Evolutionary conservation across 768 basidiomycete species (phyloP), one percentile per base, ranked within the genome.

Genomic region (Rhizopogon vesiculosus): DNA sequence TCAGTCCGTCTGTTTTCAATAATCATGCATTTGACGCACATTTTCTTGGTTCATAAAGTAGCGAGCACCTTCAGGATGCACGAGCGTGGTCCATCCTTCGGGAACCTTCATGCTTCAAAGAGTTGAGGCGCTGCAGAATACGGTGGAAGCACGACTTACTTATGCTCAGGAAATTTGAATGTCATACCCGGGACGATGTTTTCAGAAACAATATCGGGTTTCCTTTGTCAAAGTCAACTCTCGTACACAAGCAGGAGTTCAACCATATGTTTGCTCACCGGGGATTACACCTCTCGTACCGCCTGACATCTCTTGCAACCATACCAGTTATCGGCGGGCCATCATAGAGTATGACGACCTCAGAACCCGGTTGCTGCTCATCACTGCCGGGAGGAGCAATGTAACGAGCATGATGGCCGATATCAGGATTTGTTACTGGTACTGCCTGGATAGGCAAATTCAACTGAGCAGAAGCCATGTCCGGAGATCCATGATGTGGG

Each of bases 61-160:
- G 16, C 78, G 73, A 15, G n/a, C n/a, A n/a, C 86, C 86, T 66
- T 87, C 85, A 0, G 85, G 84, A 59, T 87, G 86, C 2, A 72
- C 66, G 35, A 71, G 69, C 1, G 75, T 64, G 6, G 38, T 64
- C 86, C 86, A 87, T 0, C 74, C 78, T 3, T 18, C 7, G 0
- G 70, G 72, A 2, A 57, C 19, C 0, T 3, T 1, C 10, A 29
- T 22, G 3, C 48, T 49, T 49, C 19, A 16, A 49, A 49, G 1
- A 49, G 48, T 10, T 49, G 8, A 49, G 35, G 15, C 10, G 35
- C 9, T 15, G 15, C 9, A 38, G 16, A 10, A 3, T 22, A 25
- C 22, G 42, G 22, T 16, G 8, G 25, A 16, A 38, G 16, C 1
- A 38, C 18, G 15, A 54, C 54, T 55, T 29, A 55, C 54, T 42